Conservation (phyloP, 495 filamentous ascomycete genomes). For the Hypoxylon trugodes region DNA sequence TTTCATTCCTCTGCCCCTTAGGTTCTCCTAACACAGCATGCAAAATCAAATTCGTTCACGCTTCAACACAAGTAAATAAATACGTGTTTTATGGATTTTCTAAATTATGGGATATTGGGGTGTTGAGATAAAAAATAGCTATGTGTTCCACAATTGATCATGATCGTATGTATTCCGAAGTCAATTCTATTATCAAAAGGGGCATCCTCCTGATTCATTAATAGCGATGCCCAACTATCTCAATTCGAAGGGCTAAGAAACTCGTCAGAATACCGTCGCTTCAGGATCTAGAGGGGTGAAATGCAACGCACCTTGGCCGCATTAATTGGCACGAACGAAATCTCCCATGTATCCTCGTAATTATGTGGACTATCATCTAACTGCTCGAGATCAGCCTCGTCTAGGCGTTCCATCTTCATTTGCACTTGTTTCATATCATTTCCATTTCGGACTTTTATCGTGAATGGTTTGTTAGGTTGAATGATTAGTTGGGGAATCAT, state of each 20-base stretch:
- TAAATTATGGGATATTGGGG: too few relatives aligned
- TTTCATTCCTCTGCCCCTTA: too few relatives aligned
- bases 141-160: too few relatives aligned
- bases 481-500: conserved; percentile 10
- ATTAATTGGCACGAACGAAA: conserved; percentile 14
- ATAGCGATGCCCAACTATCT: not conserved
- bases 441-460: conserved; percentile 4
- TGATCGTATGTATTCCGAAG: too few relatives aligned
- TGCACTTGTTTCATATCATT: conserved; percentile 11
- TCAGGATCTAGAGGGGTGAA: not conserved
- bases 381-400: conserved; percentile 13
- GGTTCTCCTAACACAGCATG: too few relatives aligned
- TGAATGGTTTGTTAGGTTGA: conserved; percentile 21
- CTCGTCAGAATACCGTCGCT: not conserved
- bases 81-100: too few relatives aligned
- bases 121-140: too few relatives aligned
- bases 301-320: conserved; percentile 6
- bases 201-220: too few relatives aligned
- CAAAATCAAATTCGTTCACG: too few relatives aligned
- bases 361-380: conserved; percentile 1
- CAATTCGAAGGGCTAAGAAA: conserved; percentile 1
- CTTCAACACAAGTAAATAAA: too few relatives aligned
- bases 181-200: too few relatives aligned
- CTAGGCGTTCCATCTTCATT: conserved; percentile 21
- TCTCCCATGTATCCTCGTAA: conserved; percentile 21